Percentiles rank a stretch among this genome's conserved stretches.
phyloP scores from a whole-genome alignment of 192 early-diverging fungal species.

The Mortierella alpina region DNA sequence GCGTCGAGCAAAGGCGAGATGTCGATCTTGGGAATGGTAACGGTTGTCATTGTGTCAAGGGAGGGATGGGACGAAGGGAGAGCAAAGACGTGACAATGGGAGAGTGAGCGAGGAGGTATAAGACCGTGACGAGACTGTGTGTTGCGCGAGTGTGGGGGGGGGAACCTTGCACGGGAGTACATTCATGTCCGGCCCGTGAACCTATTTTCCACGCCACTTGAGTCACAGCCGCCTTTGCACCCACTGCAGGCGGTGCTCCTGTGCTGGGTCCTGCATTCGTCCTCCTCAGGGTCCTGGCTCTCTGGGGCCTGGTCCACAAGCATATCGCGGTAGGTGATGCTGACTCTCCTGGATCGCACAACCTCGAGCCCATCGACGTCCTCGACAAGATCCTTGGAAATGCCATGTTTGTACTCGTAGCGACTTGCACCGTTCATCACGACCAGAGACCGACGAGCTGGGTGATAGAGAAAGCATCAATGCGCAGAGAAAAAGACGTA shows the following conservation, averaged over 20 bases:
- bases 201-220: too few species aligned
- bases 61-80: neutral
- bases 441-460: slow-evolving; percentile 69
- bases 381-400: slow-evolving; percentile 71
- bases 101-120: too few species aligned
- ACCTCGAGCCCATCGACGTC: slow-evolving; percentile 53
- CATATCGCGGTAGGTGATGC: slow-evolving; percentile 64
- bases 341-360: slow-evolving; percentile 69
- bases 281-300: neutral
- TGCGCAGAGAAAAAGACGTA: neutral
- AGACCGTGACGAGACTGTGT: neutral
- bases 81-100: neutral
- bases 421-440: slow-evolving; percentile 65
- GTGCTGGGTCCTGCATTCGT: too few species aligned
- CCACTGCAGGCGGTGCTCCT: too few species aligned
- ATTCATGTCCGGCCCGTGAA: too few species aligned
- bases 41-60: slow-evolving; percentile 4
- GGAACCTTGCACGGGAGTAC: too few species aligned
- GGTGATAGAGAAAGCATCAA: slow-evolving; percentile 1
- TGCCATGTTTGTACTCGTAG: slow-evolving; percentile 72
- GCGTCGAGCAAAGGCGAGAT: slow-evolving; percentile 29
- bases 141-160: too few species aligned
- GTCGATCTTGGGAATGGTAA: slow-evolving; percentile 39
- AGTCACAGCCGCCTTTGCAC: too few species aligned
- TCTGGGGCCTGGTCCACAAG: slow-evolving; percentile 13